Evolutionary conservation across 2,329 filamentous ascomycete species (phyloP).

Genomic region (Fonsecaea multimorphosa): DNA sequence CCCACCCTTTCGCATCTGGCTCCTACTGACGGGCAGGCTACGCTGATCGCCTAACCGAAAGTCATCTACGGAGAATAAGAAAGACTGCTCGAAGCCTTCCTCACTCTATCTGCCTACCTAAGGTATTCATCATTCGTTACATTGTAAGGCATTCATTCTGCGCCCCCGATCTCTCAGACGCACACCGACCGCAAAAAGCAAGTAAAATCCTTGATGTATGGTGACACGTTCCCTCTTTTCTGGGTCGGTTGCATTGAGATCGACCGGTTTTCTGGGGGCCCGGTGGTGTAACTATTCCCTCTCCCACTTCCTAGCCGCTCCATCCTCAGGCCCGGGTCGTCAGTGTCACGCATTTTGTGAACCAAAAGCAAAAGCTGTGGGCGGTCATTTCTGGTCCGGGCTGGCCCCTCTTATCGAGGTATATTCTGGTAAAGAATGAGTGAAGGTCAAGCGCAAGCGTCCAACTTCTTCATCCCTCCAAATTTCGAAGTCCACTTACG

Average conservation of each 20-base stretch:
- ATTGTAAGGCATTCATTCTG: not conserved
- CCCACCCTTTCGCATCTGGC: conserved; percentile 2
- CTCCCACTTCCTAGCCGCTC: not conserved
- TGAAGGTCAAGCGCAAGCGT: not conserved
- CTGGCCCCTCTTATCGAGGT: not conserved
- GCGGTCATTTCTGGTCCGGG: not conserved
- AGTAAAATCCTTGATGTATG: not conserved
- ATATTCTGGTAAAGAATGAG: not conserved
- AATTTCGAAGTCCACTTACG: not conserved
- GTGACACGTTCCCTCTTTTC: conserved; percentile 2
- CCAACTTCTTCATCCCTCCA: conserved; percentile 1
- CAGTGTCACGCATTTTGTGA: not conserved
- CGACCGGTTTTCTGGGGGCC: conserved; percentile 1
- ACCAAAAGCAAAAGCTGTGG: not conserved
- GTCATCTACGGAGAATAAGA: not conserved
- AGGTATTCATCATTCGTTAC: not conserved
- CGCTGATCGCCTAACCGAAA: conserved; percentile 1
- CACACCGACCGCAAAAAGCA: not conserved
- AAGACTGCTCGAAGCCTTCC: not conserved
- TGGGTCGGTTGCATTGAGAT: not conserved
- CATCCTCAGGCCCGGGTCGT: not conserved
- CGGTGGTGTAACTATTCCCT: not conserved
- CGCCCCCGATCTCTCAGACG: not conserved
- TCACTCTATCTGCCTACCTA: not conserved
- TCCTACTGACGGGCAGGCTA: not conserved